Percentiles rank a stretch among this genome's conserved stretches.
Evolutionary conservation across 1,284 basidiomycete species (phyloP).

Genomic region (Leucoagaricus sp.): DNA sequence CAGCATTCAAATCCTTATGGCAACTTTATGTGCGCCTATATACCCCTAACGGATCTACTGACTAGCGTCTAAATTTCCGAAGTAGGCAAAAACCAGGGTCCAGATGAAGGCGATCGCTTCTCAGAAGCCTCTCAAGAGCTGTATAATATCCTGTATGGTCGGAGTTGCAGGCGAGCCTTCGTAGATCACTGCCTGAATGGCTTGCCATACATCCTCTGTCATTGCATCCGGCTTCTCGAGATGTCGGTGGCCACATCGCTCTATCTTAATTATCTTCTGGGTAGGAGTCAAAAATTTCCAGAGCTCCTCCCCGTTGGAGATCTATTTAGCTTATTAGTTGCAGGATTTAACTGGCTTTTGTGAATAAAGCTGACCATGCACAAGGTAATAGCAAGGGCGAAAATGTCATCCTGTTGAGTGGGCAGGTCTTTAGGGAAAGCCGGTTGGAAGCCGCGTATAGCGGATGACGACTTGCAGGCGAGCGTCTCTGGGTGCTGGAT

Average conservation of each 20-base stretch:
- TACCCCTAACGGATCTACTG: no score
- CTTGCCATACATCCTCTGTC: neutral
- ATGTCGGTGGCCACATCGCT: neutral
- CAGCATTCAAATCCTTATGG: no score
- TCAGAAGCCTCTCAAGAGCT: neutral
- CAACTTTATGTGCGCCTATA: no score
- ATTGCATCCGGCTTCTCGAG: neutral
- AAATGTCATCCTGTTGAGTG: neutral
- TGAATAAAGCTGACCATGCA: neutral
- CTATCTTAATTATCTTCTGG: neutral
- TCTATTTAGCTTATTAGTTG: no score
- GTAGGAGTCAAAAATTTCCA: no score
- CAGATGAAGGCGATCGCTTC: no score
- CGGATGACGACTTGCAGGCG: neutral
- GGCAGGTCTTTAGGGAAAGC: neutral
- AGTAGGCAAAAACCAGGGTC: no score
- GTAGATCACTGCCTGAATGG: neutral
- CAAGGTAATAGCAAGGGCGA: neutral
- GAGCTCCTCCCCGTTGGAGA: neutral
- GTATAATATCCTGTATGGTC: neutral
- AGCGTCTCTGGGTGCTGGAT: neutral
- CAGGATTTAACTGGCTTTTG: neutral
- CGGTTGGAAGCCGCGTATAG: neutral
- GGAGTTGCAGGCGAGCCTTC: neutral
- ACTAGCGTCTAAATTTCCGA: no score